Evolutionary conservation across 169 alveolate genomes (phyloP).

Genomic region (Plasmodium vinckei): DNA sequence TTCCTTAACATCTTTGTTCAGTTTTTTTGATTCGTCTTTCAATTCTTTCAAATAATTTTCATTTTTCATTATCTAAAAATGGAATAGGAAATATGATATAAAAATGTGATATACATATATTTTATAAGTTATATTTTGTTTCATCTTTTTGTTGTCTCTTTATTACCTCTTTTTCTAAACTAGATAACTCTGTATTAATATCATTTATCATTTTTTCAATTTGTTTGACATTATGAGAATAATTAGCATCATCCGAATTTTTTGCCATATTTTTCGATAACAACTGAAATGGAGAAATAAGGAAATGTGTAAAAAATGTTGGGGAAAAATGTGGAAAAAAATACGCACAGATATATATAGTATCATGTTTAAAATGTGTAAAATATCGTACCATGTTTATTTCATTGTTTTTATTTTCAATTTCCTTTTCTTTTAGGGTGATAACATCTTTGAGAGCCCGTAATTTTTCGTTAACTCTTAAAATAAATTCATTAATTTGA

Average conservation of each 20-base stretch:
- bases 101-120: not conserved
- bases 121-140: not conserved
- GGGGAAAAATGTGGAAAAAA: too few species aligned
- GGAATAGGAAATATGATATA: not conserved
- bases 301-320: too few species aligned
- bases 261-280: constrained; percentile 35
- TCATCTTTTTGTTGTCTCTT: not conserved
- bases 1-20: constrained; percentile 21
- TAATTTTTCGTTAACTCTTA: constrained; percentile 48
- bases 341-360: too few species aligned
- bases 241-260: constrained; percentile 53
- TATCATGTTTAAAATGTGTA: too few species aligned
- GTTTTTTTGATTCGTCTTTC: constrained; percentile 53
- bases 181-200: constrained; percentile 46
- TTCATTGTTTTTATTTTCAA: constrained; percentile 61
- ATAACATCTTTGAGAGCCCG: constrained; percentile 46
- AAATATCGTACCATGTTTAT: constrained; percentile 38
- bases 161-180: constrained; percentile 62
- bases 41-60: constrained; percentile 57
- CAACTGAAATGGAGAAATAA: constrained; percentile 16
- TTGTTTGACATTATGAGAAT: constrained; percentile 71
- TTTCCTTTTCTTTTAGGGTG: constrained; percentile 44
- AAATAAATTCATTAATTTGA: constrained; percentile 68
- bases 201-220: constrained; percentile 74
- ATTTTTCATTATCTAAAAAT: constrained; percentile 48